Base-by-base conservation (phyloP, 164 flowering plant genomes). In the Sedum album region DNA sequence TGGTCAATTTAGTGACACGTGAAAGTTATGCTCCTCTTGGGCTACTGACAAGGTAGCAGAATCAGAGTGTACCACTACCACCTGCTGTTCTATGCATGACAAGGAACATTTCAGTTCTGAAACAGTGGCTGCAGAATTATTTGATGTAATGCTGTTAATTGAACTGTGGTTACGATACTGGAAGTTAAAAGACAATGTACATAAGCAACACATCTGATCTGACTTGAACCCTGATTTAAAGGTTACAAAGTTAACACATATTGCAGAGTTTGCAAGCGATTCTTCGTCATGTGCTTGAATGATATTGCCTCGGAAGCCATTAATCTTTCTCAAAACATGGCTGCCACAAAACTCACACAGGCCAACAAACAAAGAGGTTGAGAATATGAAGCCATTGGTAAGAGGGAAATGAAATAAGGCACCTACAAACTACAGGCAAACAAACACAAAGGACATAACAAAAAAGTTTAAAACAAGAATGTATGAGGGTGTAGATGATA, bases 41-140 rank as follows among this genome's bases (percentile, higher is more conserved):
- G n/a, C n/a, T n/a, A n/a, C n/a, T n/a, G n/a, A n/a, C n/a, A n/a
- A n/a, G n/a, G n/a, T n/a, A n/a, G n/a, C n/a, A n/a, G n/a, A n/a
- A n/a, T n/a, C n/a, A 87, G 7, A 20, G 8, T 5, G 20, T 18
- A 17, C 25, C 6, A 17, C 23, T 20, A n/a, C n/a, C n/a, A n/a
- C n/a, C n/a, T n/a, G 20, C n/a, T 49, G 20, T 5, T 20, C 8
- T 18, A 1, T 6, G n/a, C n/a, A 20, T 49, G 20, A 17, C 5
- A 17, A 18, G 55, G n/a, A 20, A 49, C 8, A 49, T n/a, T 14
- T 39, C 13, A 14, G 13, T 39, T 39, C 13, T 39, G 42, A 39
- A 39, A 8, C 42, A 39, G 8, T 39, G 13, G 42, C 13, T 39
- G 42, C 42, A 39, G 8, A 14, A 39, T 39, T 8, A 39, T 39